phyloP scores from a whole-genome alignment of 2,329 filamentous ascomycete species.

The Sporothrix euskadiensis region DNA sequence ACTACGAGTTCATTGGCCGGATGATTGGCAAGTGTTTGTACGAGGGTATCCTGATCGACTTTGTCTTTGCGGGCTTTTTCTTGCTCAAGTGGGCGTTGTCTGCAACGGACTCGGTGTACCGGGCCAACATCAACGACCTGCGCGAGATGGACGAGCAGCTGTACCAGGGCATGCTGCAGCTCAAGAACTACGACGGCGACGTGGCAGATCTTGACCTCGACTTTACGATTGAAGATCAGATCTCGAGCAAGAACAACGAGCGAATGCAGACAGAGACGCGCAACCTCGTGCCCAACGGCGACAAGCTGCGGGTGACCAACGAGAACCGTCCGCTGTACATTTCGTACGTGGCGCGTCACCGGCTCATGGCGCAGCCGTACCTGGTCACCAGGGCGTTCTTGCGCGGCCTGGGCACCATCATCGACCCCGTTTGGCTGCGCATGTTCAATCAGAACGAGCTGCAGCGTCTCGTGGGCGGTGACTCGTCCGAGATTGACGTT shows the following conservation, averaged over 20 bases:
- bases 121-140: slow-evolving; percentile 91
- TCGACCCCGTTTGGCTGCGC: slow-evolving; percentile 87
- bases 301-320: slow-evolving; percentile 79
- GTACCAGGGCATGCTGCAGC: slow-evolving; percentile 77
- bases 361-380: slow-evolving; percentile 76
- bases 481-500: slow-evolving; percentile 81
- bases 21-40: slow-evolving; percentile 96
- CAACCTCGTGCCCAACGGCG: slow-evolving; percentile 75
- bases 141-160: slow-evolving; percentile 87
- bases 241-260: slow-evolving; percentile 49
- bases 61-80: slow-evolving; percentile 93
- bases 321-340: slow-evolving; percentile 94
- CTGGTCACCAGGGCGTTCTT: slow-evolving; percentile 87
- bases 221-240: slow-evolving; percentile 81
- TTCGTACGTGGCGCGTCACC: slow-evolving; percentile 83
- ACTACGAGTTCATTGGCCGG: slow-evolving; percentile 89
- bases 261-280: slow-evolving; percentile 65
- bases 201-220: slow-evolving; percentile 79
- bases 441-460: slow-evolving; percentile 99
- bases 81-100: slow-evolving; percentile 90
- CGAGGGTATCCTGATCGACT: slow-evolving; percentile 91
- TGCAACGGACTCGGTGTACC: slow-evolving; percentile 63
- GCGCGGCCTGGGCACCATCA: slow-evolving; percentile 79
- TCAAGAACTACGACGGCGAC: slow-evolving; percentile 84
- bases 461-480: slow-evolving; percentile 88